Percentiles rank a stretch among this genome's conserved stretches.
Evolutionary conservation across 805 yeast genomes (phyloP).

Genomic region (Cyberlindnera petersonii): DNA sequence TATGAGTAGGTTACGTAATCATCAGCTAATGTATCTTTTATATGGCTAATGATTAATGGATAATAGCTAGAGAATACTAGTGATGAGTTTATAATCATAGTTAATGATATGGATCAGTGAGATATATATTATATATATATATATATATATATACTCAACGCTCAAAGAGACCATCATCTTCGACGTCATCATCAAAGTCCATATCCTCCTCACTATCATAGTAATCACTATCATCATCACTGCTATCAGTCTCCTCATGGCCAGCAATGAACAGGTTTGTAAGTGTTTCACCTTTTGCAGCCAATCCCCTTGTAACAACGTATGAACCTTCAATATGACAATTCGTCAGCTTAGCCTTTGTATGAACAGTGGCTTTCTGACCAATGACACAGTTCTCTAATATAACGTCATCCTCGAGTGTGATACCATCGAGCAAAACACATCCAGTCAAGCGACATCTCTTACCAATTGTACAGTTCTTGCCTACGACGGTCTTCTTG

Average conservation of each 20-base stretch:
- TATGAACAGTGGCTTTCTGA: slow-evolving; percentile 53
- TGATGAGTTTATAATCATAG: too few species aligned
- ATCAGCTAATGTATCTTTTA: too few species aligned
- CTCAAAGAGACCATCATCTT: slow-evolving; percentile 64
- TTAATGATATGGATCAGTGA: too few species aligned
- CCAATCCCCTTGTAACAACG: slow-evolving; percentile 52
- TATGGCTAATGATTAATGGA: too few species aligned
- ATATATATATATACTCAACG: slow-evolving; percentile 13
- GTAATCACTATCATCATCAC: slow-evolving; percentile 32
- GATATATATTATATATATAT: too few species aligned
- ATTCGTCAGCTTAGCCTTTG: slow-evolving; percentile 63
- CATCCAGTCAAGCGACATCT: slow-evolving; percentile 88
- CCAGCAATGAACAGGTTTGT: slow-evolving; percentile 32
- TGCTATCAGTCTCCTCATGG: slow-evolving; percentile 23
- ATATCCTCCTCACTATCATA: slow-evolving; percentile 18
- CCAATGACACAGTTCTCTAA: slow-evolving; percentile 89
- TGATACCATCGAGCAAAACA: slow-evolving; percentile 66
- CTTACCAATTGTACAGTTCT: slow-evolving; percentile 71
- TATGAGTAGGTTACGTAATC: too few species aligned
- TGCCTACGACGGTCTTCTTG: slow-evolving; percentile 79
- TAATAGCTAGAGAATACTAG: too few species aligned
- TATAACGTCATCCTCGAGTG: slow-evolving; percentile 69
- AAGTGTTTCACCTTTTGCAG: slow-evolving; percentile 56
- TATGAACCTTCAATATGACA: slow-evolving; percentile 86
- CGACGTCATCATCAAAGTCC: slow-evolving; percentile 32